Base-by-base conservation (phyloP, 805 yeast species). In the Ascoidea asiatica region DNA sequence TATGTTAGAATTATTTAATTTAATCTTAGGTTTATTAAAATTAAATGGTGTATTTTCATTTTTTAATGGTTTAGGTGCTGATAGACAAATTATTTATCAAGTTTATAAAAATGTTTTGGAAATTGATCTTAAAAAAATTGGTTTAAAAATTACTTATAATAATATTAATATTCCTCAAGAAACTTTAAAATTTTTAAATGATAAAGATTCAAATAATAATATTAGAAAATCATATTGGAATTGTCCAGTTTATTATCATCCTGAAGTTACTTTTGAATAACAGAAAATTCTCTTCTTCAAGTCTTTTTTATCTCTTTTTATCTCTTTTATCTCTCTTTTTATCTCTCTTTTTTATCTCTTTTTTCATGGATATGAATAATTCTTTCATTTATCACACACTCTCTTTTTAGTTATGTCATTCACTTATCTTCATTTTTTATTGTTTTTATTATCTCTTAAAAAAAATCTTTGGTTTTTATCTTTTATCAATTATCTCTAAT, bases 51-150 rank as follows among this genome's bases (percentile, higher is more conserved):
- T 77, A 1, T 88, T 89, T 50, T 86, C 95, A 4, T 89, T 88
- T 57, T 89, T 89, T 70, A 90, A 89, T 56, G 97, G 97, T 0
- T 68, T 84, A 7, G 92, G 92, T 20, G 90, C 89, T 15, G 92
- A 82, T 51, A 65, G 88, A 52, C 72, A 77, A 52, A 67, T 81
- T 13, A 75, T 81, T 52, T 82, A 82, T 56, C 89, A 89, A 54
- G 96, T 90, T 6, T 89, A 90, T 66, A 80, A 76, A 59, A 73
- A 77, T 53, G 78, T 89, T 46, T 95, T 85, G 4, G 84, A 79
- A 50, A 61, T 85, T 46, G 97, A 89, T 60, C 67, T 89, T 51
- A 66, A 68, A 39, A 85, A 82, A 52, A 88, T 83, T 56, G 97
- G 97, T 2, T 64, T 89, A 56, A 52, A 66, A 35, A 78, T 86